phyloP scores from a whole-genome alignment of 2,329 filamentous ascomycete species.

The Laburnicola sp. region DNA sequence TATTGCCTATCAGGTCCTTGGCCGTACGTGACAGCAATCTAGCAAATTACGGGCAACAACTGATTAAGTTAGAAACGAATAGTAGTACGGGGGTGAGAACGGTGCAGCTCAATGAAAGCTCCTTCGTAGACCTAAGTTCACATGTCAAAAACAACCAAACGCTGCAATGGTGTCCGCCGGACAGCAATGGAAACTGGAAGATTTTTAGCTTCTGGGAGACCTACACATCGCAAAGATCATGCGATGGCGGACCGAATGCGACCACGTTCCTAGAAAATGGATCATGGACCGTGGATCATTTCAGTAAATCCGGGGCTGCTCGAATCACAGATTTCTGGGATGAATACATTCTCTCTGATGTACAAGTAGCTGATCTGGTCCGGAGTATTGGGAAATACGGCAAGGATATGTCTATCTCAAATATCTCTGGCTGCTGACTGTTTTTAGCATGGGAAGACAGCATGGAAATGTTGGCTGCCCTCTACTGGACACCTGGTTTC shows the following conservation, averaged over 20 bases:
- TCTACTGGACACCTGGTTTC: slow-evolving; percentile 31
- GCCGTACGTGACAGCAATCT: neutral
- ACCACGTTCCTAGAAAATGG: slow-evolving; percentile 36
- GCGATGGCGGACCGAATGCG: slow-evolving; percentile 23
- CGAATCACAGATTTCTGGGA: slow-evolving; percentile 40
- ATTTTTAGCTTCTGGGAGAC: slow-evolving; percentile 24
- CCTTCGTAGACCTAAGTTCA: slow-evolving; percentile 20
- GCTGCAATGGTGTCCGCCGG: slow-evolving; percentile 20
- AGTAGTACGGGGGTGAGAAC: neutral
- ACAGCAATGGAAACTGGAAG: slow-evolving; percentile 15
- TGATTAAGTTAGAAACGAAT: slow-evolving; percentile 2
- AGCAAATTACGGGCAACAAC: neutral
- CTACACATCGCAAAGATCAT: slow-evolving; percentile 23
- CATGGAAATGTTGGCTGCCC: slow-evolving; percentile 32
- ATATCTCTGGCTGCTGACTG: neutral
- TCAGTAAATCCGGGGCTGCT: slow-evolving; percentile 31
- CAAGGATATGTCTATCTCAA: neutral
- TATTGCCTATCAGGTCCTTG: slow-evolving; percentile 16
- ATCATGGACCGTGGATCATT: slow-evolving; percentile 41
- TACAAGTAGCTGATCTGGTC: slow-evolving; percentile 13
- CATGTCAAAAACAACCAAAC: slow-evolving; percentile 10
- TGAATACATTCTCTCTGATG: slow-evolving; percentile 30
- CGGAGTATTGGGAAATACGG: slow-evolving; percentile 35
- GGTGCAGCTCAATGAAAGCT: slow-evolving; percentile 15
- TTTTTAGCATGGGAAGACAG: slow-evolving; percentile 39